phyloP scores from a whole-genome alignment of 2,329 filamentous ascomycete genomes.

The Coleophoma eucalyptorum region DNA sequence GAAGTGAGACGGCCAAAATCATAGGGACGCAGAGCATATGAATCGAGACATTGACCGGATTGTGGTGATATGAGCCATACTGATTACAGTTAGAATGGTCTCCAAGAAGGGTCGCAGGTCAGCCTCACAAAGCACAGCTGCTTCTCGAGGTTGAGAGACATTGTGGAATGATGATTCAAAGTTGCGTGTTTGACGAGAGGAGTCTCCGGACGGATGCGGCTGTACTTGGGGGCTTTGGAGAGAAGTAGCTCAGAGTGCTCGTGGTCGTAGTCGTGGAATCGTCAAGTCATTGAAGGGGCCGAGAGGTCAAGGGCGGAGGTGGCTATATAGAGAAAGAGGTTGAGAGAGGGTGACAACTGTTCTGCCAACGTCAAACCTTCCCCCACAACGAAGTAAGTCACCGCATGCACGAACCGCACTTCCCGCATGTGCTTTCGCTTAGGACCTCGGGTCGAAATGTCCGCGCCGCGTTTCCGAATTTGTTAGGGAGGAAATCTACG shows the following conservation, averaged over 20 bases:
- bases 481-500: conserved; percentile 1
- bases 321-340: no score
- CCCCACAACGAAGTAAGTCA: no score
- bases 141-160: conserved; percentile 75
- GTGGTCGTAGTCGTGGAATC: no score
- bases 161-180: conserved; percentile 24
- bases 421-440: no score
- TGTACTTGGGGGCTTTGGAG: not conserved
- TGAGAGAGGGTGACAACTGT: no score
- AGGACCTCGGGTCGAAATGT: no score
- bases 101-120: not conserved
- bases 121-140: conserved; percentile 74
- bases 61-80: conserved; percentile 84
- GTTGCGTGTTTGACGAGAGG: conserved; percentile 2
- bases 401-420: no score
- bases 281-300: no score
- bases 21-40: conserved; percentile 78
- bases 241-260: conserved; percentile 1
- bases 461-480: not conserved
- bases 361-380: no score
- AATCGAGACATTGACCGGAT: conserved; percentile 72
- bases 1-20: conserved; percentile 67
- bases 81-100: conserved; percentile 31
- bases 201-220: not conserved
- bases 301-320: no score